Evolutionary conservation across 2,329 filamentous ascomycete species (phyloP).

Genomic region (Fusarium ambrosium): DNA sequence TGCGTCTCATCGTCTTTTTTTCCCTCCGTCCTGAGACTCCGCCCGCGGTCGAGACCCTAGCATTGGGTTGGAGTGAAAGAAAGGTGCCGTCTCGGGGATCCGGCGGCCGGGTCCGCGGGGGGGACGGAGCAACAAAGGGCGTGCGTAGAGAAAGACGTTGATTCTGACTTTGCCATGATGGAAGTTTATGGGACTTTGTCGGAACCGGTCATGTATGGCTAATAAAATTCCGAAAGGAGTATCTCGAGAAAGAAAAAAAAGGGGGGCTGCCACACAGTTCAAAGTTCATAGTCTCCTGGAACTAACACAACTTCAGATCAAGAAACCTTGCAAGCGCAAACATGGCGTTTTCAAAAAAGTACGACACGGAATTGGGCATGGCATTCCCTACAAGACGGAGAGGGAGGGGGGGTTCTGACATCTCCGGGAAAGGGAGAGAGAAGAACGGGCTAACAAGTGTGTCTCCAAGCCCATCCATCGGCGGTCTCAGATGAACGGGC

Average conservation of each 20-base stretch:
- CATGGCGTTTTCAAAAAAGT: constrained; percentile 27
- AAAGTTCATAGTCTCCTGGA: constrained; percentile 2
- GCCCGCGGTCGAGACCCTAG: neutral
- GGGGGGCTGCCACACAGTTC: neutral
- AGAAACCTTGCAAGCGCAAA: constrained; percentile 2
- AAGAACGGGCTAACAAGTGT: neutral
- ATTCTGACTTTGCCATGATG: constrained; percentile 10
- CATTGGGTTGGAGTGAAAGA: neutral
- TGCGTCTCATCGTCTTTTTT: neutral
- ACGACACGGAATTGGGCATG: constrained; percentile 10
- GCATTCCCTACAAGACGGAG: constrained; percentile 17
- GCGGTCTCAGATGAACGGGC: constrained; percentile 13
- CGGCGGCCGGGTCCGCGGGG: constrained; percentile 9
- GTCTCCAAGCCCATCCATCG: neutral
- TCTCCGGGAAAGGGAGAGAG: constrained; percentile 3
- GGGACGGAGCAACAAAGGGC: neutral
- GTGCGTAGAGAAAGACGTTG: neutral
- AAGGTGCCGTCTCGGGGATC: constrained; percentile 9
- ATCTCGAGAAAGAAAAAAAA: neutral
- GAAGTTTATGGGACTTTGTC: constrained; percentile 6
- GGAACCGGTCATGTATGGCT: neutral
- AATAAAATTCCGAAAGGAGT: neutral
- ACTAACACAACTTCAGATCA: constrained; percentile 19
- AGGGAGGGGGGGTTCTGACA: neutral
- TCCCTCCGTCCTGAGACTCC: neutral